These are phyloP conservation scores for Daldinia caldariorum DNA, from an alignment of 495 filamentous ascomycete genomes.

Conservation along the genomic window DNA sequence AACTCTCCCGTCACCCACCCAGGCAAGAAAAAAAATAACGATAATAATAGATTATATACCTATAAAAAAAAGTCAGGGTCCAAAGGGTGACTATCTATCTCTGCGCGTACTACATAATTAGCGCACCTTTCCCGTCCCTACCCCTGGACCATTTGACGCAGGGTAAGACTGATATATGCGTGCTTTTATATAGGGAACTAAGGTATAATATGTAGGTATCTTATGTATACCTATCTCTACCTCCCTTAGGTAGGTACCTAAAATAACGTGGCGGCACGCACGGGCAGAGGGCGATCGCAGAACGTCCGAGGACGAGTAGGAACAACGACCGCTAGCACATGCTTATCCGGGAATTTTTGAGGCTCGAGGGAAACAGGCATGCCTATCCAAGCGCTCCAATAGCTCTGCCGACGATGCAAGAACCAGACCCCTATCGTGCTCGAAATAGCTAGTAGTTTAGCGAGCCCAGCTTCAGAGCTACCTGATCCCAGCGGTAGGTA, in stretches of 20 bases:
- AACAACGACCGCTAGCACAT: slow-evolving; percentile 31
- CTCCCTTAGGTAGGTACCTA: not conserved
- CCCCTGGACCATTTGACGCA: slow-evolving; percentile 27
- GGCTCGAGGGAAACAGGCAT: slow-evolving; percentile 24
- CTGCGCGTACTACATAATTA: slow-evolving; percentile 23
- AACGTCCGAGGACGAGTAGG: slow-evolving; percentile 54
- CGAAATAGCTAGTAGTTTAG: slow-evolving; percentile 19
- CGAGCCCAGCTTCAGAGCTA: slow-evolving; percentile 10
- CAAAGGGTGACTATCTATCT: slow-evolving; percentile 22
- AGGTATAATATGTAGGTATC: not conserved
- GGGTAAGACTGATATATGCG: slow-evolving; percentile 17
- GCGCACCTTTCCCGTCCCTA: slow-evolving; percentile 22
- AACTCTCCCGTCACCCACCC: slow-evolving; percentile 21
- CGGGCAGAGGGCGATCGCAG: slow-evolving; percentile 31
- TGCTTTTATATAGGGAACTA: slow-evolving; percentile 2
- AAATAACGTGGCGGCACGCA: slow-evolving; percentile 12
- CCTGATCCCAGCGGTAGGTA: not conserved
- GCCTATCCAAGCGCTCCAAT: slow-evolving; percentile 6
- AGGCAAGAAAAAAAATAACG: not conserved
- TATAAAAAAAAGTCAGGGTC: slow-evolving; percentile 13
- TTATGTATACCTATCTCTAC: too few relatives aligned
- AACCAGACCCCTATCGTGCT: slow-evolving; percentile 16
- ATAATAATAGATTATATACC: not conserved
- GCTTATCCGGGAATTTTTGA: slow-evolving; percentile 38
- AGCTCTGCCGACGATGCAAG: slow-evolving; percentile 11